A percentile compares a stretch with the other conserved stretches of the same genome.
Evolutionary conservation across 1,284 basidiomycete genomes (phyloP).

Genomic region (Termitomyces sp.): DNA sequence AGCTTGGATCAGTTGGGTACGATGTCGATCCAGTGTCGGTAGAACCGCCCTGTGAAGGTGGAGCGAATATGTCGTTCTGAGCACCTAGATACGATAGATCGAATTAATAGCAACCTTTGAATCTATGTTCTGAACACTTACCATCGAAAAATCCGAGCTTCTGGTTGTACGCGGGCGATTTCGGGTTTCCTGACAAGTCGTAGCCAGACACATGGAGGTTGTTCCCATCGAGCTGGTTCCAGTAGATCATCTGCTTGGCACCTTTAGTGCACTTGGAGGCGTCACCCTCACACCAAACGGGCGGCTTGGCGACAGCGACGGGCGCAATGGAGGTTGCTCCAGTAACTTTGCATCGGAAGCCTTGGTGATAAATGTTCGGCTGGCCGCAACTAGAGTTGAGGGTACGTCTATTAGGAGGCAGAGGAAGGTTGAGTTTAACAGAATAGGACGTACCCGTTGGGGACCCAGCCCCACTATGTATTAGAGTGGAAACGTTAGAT

Average conservation of each 20-base stretch:
- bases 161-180: slow-evolving; percentile 39
- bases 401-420: neutral
- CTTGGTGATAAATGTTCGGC: slow-evolving; percentile 41
- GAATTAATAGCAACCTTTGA: neutral
- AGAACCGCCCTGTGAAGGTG: slow-evolving; percentile 1
- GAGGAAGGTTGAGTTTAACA: neutral
- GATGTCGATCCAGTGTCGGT: neutral
- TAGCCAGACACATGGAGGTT: slow-evolving; percentile 37
- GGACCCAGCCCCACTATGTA: slow-evolving; percentile 39
- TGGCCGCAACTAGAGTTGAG: slow-evolving; percentile 32
- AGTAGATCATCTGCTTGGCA: slow-evolving; percentile 45
- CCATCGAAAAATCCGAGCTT: slow-evolving; percentile 40
- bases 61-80: slow-evolving; percentile 17
- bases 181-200: slow-evolving; percentile 31
- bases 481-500: neutral
- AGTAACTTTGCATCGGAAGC: slow-evolving; percentile 39
- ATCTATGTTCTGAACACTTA: slow-evolving; percentile 13
- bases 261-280: slow-evolving; percentile 32
- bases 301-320: slow-evolving; percentile 32
- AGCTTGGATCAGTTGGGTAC: neutral
- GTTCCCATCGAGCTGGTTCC: slow-evolving; percentile 40
- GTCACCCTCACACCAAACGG: slow-evolving; percentile 43
- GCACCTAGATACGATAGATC: slow-evolving; percentile 7
- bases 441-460: slow-evolving; percentile 15
- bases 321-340: slow-evolving; percentile 30